Percentiles rank a stretch among this genome's conserved stretches.
phyloP scores from a whole-genome alignment of 2,329 filamentous ascomycete genomes.

The Arthroderma sp. region DNA sequence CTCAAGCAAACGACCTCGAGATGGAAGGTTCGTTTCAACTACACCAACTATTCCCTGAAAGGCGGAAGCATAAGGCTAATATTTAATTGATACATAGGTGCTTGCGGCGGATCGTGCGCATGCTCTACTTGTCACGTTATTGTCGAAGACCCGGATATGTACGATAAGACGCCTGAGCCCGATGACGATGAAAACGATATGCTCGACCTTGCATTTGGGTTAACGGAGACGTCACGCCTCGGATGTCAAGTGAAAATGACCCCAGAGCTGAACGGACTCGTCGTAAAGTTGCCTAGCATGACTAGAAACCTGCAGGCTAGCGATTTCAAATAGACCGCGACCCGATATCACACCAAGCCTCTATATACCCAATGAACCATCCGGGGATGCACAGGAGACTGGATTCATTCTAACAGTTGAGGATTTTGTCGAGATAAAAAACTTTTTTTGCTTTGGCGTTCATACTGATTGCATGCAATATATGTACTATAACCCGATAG shows the following conservation, averaged over 20 bases:
- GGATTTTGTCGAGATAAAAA: no score
- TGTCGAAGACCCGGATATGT: slow-evolving; percentile 58
- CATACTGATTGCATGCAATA: no score
- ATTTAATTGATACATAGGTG: slow-evolving; percentile 38
- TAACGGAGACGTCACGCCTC: slow-evolving; percentile 72
- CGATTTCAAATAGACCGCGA: slow-evolving; percentile 51
- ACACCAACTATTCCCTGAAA: not conserved
- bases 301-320: slow-evolving; percentile 91
- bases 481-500: no score
- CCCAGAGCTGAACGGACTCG: slow-evolving; percentile 75
- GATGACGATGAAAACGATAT: slow-evolving; percentile 79
- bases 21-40: slow-evolving; percentile 60
- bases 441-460: no score
- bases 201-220: slow-evolving; percentile 77
- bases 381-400: no score
- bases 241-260: slow-evolving; percentile 89
- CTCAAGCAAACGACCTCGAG: slow-evolving; percentile 85
- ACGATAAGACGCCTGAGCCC: slow-evolving; percentile 65
- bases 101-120: slow-evolving; percentile 85
- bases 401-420: no score
- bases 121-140: slow-evolving; percentile 91
- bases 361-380: no score
- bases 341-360: no score
- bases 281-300: slow-evolving; percentile 79
- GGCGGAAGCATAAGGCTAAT: not conserved